Conservation (phyloP, 2,329 filamentous ascomycete genomes). For the Xylariaceae sp. region DNA sequence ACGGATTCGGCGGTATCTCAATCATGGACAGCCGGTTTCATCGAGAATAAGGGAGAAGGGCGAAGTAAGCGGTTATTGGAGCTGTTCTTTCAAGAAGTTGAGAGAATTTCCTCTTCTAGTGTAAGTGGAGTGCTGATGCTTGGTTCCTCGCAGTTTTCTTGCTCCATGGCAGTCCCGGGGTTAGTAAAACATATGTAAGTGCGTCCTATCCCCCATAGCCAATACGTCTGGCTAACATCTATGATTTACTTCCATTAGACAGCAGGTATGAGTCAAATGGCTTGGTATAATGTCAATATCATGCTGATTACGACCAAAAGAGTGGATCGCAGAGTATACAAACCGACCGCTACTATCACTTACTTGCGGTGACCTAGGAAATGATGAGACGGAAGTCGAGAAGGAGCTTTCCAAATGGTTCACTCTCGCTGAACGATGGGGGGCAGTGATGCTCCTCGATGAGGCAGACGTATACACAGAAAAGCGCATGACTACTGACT, state of each 20-base stretch:
- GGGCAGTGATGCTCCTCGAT: slow-evolving; percentile 9
- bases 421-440: slow-evolving; percentile 13
- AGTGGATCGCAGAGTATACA: slow-evolving; percentile 22
- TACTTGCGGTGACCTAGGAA: slow-evolving; percentile 16
- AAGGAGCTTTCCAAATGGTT: slow-evolving; percentile 9
- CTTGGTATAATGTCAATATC: no score
- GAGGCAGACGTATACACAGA: slow-evolving; percentile 11
- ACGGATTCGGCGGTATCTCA: not conserved
- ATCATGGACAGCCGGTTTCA: slow-evolving; percentile 20
- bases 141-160: no score
- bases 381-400: slow-evolving; percentile 7
- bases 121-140: no score
- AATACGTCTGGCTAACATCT: no score
- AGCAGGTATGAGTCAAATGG: no score
- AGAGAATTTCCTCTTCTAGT: no score
- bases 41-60: slow-evolving; percentile 23
- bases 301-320: no score
- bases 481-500: not conserved
- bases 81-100: no score
- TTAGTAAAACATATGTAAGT: slow-evolving; percentile 11
- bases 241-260: no score
- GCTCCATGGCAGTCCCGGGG: slow-evolving; percentile 23
- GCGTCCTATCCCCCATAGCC: no score
- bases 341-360: slow-evolving; percentile 23
- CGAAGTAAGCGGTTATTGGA: no score